A percentile compares a stretch with the other conserved stretches of the same genome.
phyloP scores from a whole-genome alignment of 805 yeast species.

The Starmerella potacharoeniae region DNA sequence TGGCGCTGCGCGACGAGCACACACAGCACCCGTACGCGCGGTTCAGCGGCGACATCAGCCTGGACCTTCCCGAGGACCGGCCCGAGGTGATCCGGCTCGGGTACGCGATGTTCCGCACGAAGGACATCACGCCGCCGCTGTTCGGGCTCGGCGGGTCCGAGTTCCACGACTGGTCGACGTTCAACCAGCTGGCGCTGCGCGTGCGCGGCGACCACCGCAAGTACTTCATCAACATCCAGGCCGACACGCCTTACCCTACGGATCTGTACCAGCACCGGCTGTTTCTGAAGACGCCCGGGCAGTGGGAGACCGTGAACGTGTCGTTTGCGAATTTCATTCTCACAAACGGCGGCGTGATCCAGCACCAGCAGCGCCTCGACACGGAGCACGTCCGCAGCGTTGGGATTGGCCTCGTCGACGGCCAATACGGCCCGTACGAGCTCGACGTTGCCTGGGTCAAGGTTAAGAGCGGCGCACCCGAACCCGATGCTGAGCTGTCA shows the following conservation, averaged over 20 bases:
- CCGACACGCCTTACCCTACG: slow-evolving; percentile 64
- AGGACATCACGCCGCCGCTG: slow-evolving; percentile 42
- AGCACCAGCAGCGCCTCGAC: slow-evolving; percentile 47
- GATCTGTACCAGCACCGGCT: slow-evolving; percentile 76
- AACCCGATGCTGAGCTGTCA: slow-evolving; percentile 4
- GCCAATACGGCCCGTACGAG: slow-evolving; percentile 63
- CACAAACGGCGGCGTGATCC: slow-evolving; percentile 69
- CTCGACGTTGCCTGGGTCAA: slow-evolving; percentile 63
- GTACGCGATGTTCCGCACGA: slow-evolving; percentile 75
- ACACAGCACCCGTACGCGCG: slow-evolving; percentile 35
- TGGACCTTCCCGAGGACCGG: slow-evolving; percentile 53
- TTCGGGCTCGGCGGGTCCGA: slow-evolving; percentile 31
- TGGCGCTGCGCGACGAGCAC: slow-evolving; percentile 33
- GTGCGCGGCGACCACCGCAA: slow-evolving; percentile 66
- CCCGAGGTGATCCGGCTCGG: slow-evolving; percentile 57
- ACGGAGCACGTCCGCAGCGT: slow-evolving; percentile 54
- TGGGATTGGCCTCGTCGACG: slow-evolving; percentile 69
- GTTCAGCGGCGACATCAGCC: slow-evolving; percentile 58
- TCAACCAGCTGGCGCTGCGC: slow-evolving; percentile 49
- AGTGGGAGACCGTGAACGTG: slow-evolving; percentile 75
- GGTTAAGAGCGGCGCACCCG: slow-evolving; percentile 33
- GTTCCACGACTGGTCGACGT: slow-evolving; percentile 64
- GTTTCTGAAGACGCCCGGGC: slow-evolving; percentile 56
- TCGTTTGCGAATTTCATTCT: slow-evolving; percentile 70
- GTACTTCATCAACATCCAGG: slow-evolving; percentile 69